These are phyloP conservation scores for Colletotrichum tamarilloi DNA, from an alignment of 2,329 filamentous ascomycete genomes.

Conservation along the genomic window DNA sequence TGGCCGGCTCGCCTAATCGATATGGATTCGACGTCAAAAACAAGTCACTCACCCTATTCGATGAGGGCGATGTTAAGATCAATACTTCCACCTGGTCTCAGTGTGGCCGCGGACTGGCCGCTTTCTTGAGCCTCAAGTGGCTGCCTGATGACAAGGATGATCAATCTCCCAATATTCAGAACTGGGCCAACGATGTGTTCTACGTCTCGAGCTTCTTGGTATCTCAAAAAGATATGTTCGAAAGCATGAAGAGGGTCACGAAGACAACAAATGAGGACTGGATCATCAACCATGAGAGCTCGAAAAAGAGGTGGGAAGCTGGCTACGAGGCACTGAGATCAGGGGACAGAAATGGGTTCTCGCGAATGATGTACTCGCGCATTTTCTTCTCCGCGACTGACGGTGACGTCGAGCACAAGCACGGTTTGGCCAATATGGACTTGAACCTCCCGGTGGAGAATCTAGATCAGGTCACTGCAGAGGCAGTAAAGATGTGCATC, in stretches of 20 bases:
- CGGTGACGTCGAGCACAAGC: conserved; percentile 54
- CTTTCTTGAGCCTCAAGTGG: conserved; percentile 52
- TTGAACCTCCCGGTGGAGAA: conserved; percentile 69
- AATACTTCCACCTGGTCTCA: conserved; percentile 71
- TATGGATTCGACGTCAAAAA: conserved; percentile 63
- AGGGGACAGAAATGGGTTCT: conserved; percentile 56
- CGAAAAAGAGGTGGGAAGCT: conserved; percentile 58
- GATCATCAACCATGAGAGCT: conserved; percentile 62
- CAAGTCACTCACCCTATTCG: conserved; percentile 57
- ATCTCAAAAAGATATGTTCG: conserved; percentile 74
- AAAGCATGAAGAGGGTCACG: conserved; percentile 68
- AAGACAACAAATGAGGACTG: conserved; percentile 70
- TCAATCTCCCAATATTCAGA: conserved; percentile 36
- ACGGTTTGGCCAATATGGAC: conserved; percentile 56
- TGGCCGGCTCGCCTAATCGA: conserved; percentile 44
- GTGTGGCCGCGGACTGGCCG: conserved; percentile 54
- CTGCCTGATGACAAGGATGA: conserved; percentile 28
- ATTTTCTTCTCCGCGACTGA: conserved; percentile 59
- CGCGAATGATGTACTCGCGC: conserved; percentile 64
- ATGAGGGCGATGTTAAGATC: conserved; percentile 67
- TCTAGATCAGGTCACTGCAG: conserved; percentile 65
- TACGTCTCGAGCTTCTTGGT: conserved; percentile 67
- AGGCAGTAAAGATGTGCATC: conserved; percentile 54
- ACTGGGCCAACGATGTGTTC: conserved; percentile 57
- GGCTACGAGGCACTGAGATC: conserved; percentile 56